Conservation (phyloP, 179 eudicot genomes). For the Carnegiea gigantea region DNA sequence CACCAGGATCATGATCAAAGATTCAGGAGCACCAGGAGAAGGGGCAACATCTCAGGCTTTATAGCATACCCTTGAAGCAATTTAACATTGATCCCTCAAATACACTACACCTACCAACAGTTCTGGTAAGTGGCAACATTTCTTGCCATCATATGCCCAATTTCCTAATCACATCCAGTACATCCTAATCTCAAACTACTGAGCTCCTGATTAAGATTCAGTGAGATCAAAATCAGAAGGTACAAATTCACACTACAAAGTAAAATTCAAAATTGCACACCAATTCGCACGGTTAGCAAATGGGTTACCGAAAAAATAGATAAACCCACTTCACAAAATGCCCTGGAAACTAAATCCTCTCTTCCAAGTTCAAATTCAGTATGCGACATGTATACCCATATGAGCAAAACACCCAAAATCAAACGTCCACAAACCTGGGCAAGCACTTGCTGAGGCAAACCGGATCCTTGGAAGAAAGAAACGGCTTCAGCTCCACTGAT, state of each 20-base stretch:
- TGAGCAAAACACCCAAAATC: not conserved
- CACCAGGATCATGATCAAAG: not conserved
- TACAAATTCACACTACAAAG: not conserved
- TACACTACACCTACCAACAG: not conserved
- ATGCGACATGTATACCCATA: not conserved
- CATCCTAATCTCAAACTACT: conserved; percentile 7
- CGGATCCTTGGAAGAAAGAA: conserved; percentile 78
- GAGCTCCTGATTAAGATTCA: not conserved
- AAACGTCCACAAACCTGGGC: conserved; percentile 59
- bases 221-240: not conserved
- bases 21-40: not conserved
- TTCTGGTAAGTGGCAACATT: not conserved
- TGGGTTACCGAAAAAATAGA: not conserved
- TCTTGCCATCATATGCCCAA: not conserved
- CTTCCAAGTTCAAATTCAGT: not conserved
- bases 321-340: conserved; percentile 8
- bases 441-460: conserved; percentile 78
- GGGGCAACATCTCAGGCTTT: not conserved
- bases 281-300: not conserved
- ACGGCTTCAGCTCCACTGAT: conserved; percentile 91
- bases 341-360: not conserved
- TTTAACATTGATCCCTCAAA: not conserved
- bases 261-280: not conserved
- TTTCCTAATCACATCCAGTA: not conserved
- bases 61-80: not conserved